These are phyloP conservation scores for Hyphopichia buzzinii DNA, from an alignment of 1,139 yeast species.

Conservation along the genomic window DNA sequence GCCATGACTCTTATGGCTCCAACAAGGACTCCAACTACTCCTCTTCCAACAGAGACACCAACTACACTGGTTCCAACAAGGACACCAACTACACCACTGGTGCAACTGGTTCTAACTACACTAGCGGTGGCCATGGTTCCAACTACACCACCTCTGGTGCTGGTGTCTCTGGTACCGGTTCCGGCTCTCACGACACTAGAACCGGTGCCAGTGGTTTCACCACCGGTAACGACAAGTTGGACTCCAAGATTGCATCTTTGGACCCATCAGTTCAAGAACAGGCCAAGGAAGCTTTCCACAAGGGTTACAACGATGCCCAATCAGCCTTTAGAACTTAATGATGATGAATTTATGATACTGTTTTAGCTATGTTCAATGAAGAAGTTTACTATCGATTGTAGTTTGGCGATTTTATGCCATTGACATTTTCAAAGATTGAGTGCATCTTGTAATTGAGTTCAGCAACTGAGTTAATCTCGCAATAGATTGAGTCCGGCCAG, in stretches of 20 bases:
- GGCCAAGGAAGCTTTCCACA: slow-evolving; percentile 38
- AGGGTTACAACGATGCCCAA: slow-evolving; percentile 38
- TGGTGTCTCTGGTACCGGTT: slow-evolving; percentile 2
- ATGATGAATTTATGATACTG: slow-evolving; percentile 2
- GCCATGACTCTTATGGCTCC: slow-evolving; percentile 8
- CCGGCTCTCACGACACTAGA: slow-evolving; percentile 1
- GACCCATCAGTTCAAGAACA: slow-evolving; percentile 33
- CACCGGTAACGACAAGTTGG: slow-evolving; percentile 36
- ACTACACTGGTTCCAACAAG: slow-evolving; percentile 10
- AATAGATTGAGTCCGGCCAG: too few relatives aligned
- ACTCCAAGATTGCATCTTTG: slow-evolving; percentile 31
- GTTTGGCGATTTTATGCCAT: too few relatives aligned
- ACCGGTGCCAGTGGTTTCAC: slow-evolving; percentile 20
- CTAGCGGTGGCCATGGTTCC: slow-evolving; percentile 4
- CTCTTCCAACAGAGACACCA: slow-evolving; percentile 5
- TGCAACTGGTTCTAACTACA: slow-evolving; percentile 9
- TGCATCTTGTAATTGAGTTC: too few relatives aligned
- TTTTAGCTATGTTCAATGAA: background rate
- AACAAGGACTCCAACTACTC: background rate
- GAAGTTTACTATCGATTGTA: too few relatives aligned
- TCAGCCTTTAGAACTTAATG: slow-evolving; percentile 19
- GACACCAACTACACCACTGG: slow-evolving; percentile 1
- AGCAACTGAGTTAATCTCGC: too few relatives aligned
- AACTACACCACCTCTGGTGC: slow-evolving; percentile 5
- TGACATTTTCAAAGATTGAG: too few relatives aligned